These are phyloP conservation scores for Pichia sp. DNA, from an alignment of 1,139 yeast genomes.

Conservation along the genomic window DNA sequence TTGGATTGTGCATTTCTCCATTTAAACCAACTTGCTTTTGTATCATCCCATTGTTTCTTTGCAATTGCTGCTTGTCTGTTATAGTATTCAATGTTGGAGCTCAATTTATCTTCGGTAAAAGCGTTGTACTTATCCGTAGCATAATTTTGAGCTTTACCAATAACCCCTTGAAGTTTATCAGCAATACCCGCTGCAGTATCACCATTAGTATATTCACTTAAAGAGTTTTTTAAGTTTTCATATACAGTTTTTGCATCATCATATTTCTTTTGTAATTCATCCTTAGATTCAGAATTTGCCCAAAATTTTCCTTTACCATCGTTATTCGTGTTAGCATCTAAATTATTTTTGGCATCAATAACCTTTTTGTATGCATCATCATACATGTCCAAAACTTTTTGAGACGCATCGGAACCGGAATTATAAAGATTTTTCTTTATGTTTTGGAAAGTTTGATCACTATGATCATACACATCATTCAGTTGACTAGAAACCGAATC, in stretches of 20 bases:
- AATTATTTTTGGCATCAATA: conserved; percentile 8
- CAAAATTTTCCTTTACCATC: conserved; percentile 3
- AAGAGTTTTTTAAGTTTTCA: conserved; percentile 18
- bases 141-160: conserved; percentile 31
- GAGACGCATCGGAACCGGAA: conserved; percentile 9
- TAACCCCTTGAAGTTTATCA: conserved; percentile 1
- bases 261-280: conserved; percentile 8
- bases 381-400: conserved; percentile 6
- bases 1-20: conserved; percentile 11
- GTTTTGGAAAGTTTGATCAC: conserved; percentile 1
- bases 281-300: conserved; percentile 4
- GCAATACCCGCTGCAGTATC: conserved; percentile 5
- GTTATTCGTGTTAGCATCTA: conserved; percentile 1
- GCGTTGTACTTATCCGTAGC: conserved; percentile 36
- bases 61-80: conserved; percentile 9
- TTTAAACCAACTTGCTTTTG: conserved; percentile 9
- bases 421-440: conserved; percentile 1
- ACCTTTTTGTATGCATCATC: conserved; percentile 10
- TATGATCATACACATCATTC: neutral
- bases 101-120: conserved; percentile 21
- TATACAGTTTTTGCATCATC: conserved; percentile 9
- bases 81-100: conserved; percentile 2
- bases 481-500: neutral
- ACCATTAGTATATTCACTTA: conserved; percentile 19
- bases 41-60: conserved; percentile 10